These are phyloP conservation scores for Carpinus viminea DNA, from an alignment of 306 rosid species.

Conservation along the genomic window DNA sequence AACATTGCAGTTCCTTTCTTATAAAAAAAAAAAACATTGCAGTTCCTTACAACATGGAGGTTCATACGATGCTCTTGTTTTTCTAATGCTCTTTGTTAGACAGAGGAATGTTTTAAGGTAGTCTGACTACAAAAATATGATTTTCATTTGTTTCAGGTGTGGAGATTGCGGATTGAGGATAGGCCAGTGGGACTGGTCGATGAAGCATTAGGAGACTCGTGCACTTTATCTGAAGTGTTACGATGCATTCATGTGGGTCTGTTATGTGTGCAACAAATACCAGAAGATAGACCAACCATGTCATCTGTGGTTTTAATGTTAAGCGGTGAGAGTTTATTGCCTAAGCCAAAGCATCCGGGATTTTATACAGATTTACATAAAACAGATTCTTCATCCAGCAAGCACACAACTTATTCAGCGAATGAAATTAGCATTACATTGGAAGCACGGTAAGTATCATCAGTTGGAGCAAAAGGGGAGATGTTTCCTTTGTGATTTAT, in stretches of 20 bases:
- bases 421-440: conserved; percentile 31
- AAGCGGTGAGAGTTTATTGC: no score
- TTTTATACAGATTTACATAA: neutral
- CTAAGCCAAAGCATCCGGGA: no score
- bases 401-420: conserved; percentile 5
- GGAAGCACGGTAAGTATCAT: conserved; percentile 29
- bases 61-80: neutral
- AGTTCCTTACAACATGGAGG: neutral
- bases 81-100: neutral
- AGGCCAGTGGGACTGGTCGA: conserved; percentile 25
- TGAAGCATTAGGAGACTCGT: conserved; percentile 10
- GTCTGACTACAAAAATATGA: no score
- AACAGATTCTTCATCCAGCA: conserved; percentile 19
- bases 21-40: no score
- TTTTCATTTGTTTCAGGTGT: conserved; percentile 17
- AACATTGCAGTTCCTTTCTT: no score
- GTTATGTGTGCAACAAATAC: conserved; percentile 50
- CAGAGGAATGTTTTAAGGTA: neutral
- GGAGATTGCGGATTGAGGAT: conserved; percentile 18
- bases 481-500: no score
- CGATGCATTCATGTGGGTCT: conserved; percentile 56
- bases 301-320: no score
- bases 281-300: no score
- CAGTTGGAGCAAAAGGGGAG: no score
- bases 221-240: conserved; percentile 14